These are phyloP conservation scores for Kluyveromyces aestuarii DNA, from an alignment of 805 yeast genomes.

Conservation along the genomic window DNA sequence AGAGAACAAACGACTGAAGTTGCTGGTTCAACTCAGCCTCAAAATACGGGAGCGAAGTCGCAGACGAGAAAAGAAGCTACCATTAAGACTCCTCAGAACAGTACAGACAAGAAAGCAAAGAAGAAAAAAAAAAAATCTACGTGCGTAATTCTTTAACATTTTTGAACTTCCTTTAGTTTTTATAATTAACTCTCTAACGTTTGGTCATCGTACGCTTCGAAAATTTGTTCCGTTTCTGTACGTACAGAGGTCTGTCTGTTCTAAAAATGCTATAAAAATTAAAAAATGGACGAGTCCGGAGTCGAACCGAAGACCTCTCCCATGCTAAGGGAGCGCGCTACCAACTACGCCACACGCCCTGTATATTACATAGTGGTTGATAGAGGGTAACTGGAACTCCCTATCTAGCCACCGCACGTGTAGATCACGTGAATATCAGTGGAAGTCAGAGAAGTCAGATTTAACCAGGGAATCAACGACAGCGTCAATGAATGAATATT, in stretches of 20 bases:
- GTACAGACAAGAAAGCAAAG: background rate
- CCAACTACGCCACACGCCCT: constrained; percentile 77
- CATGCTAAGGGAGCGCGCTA: constrained; percentile 72
- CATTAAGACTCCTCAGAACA: constrained; percentile 1
- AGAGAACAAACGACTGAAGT: constrained; percentile 1
- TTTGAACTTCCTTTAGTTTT: background rate
- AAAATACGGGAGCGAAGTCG: background rate
- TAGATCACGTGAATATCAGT: no score
- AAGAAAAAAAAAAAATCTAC: constrained; percentile 8
- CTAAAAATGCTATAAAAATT: constrained; percentile 9
- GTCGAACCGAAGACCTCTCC: constrained; percentile 69
- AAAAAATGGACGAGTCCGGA: constrained; percentile 57
- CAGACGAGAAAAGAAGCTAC: background rate
- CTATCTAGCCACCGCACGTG: no score
- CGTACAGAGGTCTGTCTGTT: no score
- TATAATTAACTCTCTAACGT: no score
- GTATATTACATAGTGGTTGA: no score
- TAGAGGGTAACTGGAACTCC: no score
- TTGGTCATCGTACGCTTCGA: no score
- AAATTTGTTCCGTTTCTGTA: background rate
- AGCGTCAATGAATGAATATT: no score
- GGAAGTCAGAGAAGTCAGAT: no score
- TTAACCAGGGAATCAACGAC: no score
- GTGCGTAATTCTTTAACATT: background rate
- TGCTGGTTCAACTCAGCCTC: constrained; percentile 1